Conservation (phyloP, 2,329 filamentous ascomycete genomes). For the Mariannaea sp. region DNA sequence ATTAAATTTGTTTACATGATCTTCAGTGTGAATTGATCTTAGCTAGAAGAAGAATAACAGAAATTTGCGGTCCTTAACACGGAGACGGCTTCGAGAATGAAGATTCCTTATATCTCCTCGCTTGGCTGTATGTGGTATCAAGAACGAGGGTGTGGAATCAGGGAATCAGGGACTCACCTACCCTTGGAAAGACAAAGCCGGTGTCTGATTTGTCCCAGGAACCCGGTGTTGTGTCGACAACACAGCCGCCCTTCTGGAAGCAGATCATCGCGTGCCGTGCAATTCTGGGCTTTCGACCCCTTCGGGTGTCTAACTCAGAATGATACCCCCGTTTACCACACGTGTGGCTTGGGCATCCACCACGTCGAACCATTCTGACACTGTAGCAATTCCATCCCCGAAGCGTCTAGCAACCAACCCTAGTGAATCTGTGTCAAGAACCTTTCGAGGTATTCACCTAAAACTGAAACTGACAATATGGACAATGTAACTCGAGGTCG, state of each 20-base stretch:
- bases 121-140: constrained; percentile 17
- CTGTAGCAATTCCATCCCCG: constrained; percentile 10
- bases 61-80: too few species aligned
- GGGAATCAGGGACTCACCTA: neutral
- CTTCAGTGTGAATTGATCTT: too few species aligned
- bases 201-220: constrained; percentile 12
- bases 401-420: constrained; percentile 17
- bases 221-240: constrained; percentile 18
- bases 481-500: constrained; percentile 28
- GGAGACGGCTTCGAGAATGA: constrained; percentile 14
- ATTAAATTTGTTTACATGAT: too few species aligned
- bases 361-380: constrained; percentile 34
- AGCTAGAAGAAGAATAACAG: too few species aligned
- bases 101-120: too few species aligned
- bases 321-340: constrained; percentile 26
- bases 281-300: constrained; percentile 28
- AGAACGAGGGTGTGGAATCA: too few species aligned
- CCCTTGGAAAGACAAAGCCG: constrained; percentile 5
- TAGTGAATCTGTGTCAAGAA: constrained; percentile 22
- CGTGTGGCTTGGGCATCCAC: constrained; percentile 17
- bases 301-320: constrained; percentile 21
- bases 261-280: constrained; percentile 25
- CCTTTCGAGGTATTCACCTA: constrained; percentile 33
- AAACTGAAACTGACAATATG: constrained; percentile 35
- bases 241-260: constrained; percentile 32